These are phyloP conservation scores for Kentomonas sorsogonicus DNA, from an alignment of 208 protist species.

Conservation along the genomic window DNA sequence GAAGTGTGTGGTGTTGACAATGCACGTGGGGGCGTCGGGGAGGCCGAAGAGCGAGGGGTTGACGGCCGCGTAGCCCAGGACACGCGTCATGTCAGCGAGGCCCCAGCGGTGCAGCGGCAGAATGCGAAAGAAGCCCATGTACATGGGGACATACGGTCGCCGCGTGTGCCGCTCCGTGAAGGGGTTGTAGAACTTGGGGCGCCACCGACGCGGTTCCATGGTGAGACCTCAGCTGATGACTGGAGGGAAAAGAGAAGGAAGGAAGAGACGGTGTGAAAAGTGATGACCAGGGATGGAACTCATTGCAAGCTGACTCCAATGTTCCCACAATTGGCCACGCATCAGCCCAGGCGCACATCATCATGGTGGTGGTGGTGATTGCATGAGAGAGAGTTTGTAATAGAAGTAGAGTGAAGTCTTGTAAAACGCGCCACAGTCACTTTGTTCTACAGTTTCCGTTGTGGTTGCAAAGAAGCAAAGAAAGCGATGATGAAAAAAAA, in stretches of 20 bases:
- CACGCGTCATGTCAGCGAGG: slow-evolving; percentile 55
- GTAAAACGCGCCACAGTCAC: too few relatives aligned
- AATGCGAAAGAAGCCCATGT: slow-evolving; percentile 76
- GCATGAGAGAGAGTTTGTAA: too few relatives aligned
- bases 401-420: too few relatives aligned
- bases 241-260: not conserved
- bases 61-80: slow-evolving; percentile 68
- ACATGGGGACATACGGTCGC: slow-evolving; percentile 49
- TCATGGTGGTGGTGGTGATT: too few relatives aligned
- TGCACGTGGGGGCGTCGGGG: slow-evolving; percentile 72
- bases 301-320: too few relatives aligned
- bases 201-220: slow-evolving; percentile 78
- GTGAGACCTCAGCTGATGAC: too few relatives aligned
- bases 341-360: too few relatives aligned
- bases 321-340: too few relatives aligned
- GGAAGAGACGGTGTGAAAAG: too few relatives aligned
- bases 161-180: slow-evolving; percentile 56
- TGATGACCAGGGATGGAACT: not conserved
- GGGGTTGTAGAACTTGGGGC: slow-evolving; percentile 80
- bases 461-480: too few relatives aligned
- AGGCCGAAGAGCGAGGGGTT: slow-evolving; percentile 86
- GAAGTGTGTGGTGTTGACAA: slow-evolving; percentile 88
- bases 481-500: too few relatives aligned
- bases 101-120: slow-evolving; percentile 82
- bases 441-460: too few relatives aligned